Base-by-base conservation (phyloP, 2,329 filamentous ascomycete genomes). In the Bipolaris bicolor region DNA sequence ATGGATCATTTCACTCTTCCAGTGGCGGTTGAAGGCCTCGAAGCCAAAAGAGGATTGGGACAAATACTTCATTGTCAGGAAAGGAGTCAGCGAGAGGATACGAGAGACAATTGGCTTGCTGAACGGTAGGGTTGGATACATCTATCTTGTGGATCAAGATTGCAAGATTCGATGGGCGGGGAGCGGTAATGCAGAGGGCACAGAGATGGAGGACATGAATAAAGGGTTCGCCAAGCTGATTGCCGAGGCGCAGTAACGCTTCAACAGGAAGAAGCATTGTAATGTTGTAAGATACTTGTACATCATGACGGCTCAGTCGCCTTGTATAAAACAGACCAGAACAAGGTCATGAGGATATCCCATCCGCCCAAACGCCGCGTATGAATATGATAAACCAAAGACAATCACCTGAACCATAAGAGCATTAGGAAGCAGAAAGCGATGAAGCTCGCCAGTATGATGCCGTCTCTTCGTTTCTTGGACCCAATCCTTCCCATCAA, bases 101-200 rank as follows among this genome's bases (percentile, higher is more conserved):
- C 81, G 83, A 63, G 84, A 87, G 68, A 81, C 83, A 4, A 83
- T 88, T 68, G 86, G 86, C 5, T 76, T 96, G 73, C 80, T 96
- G 72, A 99, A 99, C 78, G 88, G 87, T 65, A 96, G 93, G 77
- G 94, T 97, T 33, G 94, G 93, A 36, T 98, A 97, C 78, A 89
- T 93, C 4, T 99, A 97, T 77, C 82, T 99, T 46, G 82, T 99
- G 57, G 95, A 99, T 75, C 83, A 88, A 61, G 83, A 93, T 62
- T 97, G 92, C 76, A 90, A 88, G 78, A 96, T 99, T 66, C 86
- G 95, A 55, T 99, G 95, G 95, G 95, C 94, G 0, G 95, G 91
- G 3, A 96, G 92, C 70, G 91, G 88, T 11, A 74, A 82, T 45
- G 86, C 88, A 44, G 82, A 87, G 60, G 83, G 83, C 0, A 84